A percentile compares a stretch with the other conserved stretches of the same genome.
Evolutionary conservation across 306 rosid species (phyloP).

Genomic region (Corylus avellana): DNA sequence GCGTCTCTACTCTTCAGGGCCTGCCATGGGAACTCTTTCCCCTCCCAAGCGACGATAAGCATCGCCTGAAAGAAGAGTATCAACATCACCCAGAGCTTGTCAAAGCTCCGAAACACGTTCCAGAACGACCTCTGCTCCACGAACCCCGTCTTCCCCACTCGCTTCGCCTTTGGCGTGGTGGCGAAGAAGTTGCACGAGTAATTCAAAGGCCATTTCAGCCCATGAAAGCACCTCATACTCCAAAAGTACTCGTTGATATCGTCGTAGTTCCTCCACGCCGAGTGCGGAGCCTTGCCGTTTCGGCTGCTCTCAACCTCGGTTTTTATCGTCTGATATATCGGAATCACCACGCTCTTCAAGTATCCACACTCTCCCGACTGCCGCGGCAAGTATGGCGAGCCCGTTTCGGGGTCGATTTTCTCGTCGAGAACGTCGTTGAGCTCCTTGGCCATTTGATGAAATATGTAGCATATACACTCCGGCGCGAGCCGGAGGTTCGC

Average conservation of each 20-base stretch:
- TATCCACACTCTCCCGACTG: conserved; percentile 64
- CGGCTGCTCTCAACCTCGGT: conserved; percentile 70
- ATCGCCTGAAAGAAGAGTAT: conserved; percentile 79
- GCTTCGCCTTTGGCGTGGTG: conserved; percentile 49
- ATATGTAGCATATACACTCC: conserved; percentile 73
- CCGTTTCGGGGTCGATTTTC: conserved; percentile 59
- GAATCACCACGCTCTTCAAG: conserved; percentile 72
- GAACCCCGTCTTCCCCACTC: conserved; percentile 94
- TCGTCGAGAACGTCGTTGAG: conserved; percentile 63
- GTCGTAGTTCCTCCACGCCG: conserved; percentile 96
- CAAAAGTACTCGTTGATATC: conserved; percentile 88
- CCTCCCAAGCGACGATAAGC: conserved; percentile 77
- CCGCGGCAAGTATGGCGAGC: conserved; percentile 56
- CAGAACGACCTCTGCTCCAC: conserved; percentile 97
- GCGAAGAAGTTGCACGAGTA: conserved; percentile 57
- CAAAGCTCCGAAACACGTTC: conserved; percentile 87
- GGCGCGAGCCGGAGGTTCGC: conserved; percentile 81
- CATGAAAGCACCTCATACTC: conserved; percentile 81
- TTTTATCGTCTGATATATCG: conserved; percentile 64
- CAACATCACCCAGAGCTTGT: conserved; percentile 83
- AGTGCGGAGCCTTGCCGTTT: conserved; percentile 86
- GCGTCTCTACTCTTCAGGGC: conserved; percentile 60
- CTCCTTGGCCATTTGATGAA: conserved; percentile 83
- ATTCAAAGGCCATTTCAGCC: conserved; percentile 64
- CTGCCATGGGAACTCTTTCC: conserved; percentile 49